Conservation (phyloP, 192 early-diverging fungal species). For the Spizellomyces sp. region DNA sequence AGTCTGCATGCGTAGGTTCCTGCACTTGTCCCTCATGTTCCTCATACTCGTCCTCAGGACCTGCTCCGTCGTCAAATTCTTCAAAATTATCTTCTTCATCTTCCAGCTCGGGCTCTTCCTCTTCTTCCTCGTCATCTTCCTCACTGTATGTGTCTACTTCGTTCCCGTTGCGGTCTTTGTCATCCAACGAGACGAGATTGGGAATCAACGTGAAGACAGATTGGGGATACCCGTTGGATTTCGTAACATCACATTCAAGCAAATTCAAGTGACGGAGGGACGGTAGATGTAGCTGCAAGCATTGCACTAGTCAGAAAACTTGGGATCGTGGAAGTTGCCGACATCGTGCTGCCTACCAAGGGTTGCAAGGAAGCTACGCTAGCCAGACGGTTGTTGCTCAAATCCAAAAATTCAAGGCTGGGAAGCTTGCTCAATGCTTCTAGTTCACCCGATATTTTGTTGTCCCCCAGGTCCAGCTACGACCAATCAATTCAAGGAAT, state of each 20-base stretch:
- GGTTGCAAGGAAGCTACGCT: background rate
- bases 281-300: slow-evolving; percentile 11
- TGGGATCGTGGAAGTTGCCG: background rate
- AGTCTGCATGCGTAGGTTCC: background rate
- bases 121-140: slow-evolving; percentile 26
- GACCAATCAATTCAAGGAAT: background rate
- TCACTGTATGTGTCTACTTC: slow-evolving; percentile 20
- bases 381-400: slow-evolving; percentile 20
- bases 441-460: slow-evolving; percentile 16
- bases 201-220: slow-evolving; percentile 16
- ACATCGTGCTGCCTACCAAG: slow-evolving; percentile 8
- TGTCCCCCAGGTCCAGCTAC: slow-evolving; percentile 28
- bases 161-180: slow-evolving; percentile 21
- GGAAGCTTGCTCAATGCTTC: slow-evolving; percentile 3
- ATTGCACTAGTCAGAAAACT: background rate
- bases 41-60: background rate
- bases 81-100: slow-evolving; percentile 1
- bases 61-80: background rate
- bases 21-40: background rate
- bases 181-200: slow-evolving; percentile 14
- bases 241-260: slow-evolving; percentile 17
- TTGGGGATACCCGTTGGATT: background rate
- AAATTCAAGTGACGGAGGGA: slow-evolving; percentile 14
- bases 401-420: slow-evolving; percentile 4
- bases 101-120: background rate